phyloP scores from a whole-genome alignment of 1,139 yeast species.

The Protomyces lactucae-debilis region DNA sequence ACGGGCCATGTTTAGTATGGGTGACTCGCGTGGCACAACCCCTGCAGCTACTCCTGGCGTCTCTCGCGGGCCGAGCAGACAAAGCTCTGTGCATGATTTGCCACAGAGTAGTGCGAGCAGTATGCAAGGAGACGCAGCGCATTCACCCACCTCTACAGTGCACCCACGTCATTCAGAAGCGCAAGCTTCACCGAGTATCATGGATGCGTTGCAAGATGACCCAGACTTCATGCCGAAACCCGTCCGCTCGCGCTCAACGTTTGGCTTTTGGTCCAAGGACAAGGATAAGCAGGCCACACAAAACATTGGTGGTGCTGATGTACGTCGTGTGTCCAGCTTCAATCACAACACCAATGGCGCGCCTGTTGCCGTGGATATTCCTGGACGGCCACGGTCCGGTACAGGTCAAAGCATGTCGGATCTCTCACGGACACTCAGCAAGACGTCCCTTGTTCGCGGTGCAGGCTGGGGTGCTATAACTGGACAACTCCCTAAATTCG shows the following conservation, averaged over 20 bases:
- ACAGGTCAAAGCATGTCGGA: constrained; percentile 5
- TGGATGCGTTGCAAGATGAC: not conserved
- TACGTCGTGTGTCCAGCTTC: not conserved
- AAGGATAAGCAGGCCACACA: not conserved
- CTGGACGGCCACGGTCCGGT: not conserved
- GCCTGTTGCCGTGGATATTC: not conserved
- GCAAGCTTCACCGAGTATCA: not conserved
- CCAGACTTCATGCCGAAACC: not conserved
- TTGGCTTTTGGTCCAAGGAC: not conserved
- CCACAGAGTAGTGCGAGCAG: not conserved
- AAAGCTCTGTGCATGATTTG: not conserved
- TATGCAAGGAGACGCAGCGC: not conserved
- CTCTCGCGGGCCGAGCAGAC: not conserved
- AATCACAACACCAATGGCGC: not conserved
- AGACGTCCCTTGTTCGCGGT: constrained; percentile 15
- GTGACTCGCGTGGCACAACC: not conserved
- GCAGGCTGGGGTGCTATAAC: constrained; percentile 19
- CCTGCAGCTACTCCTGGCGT: not conserved
- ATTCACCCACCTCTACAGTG: not conserved
- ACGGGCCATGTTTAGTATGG: not conserved
- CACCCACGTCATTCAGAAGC: not conserved
- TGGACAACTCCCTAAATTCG: constrained; percentile 12
- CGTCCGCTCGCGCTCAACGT: not conserved
- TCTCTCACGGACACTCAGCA: constrained; percentile 18
- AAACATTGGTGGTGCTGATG: not conserved